Evolutionary conservation across 2,329 filamentous ascomycete genomes (phyloP).

Genomic region (Elsinoe fawcettii): DNA sequence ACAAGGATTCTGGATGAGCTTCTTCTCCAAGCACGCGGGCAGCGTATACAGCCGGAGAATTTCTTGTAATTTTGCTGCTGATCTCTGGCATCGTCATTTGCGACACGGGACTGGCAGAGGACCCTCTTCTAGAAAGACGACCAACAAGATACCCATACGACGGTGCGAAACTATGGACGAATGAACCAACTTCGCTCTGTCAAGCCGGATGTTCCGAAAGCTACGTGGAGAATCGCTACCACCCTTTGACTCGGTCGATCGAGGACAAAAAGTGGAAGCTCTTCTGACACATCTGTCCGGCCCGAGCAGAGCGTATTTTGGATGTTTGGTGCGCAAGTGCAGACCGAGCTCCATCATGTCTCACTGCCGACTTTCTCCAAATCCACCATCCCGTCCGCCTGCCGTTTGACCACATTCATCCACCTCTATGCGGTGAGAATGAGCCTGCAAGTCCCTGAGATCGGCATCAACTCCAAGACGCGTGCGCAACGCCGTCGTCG

Average conservation of each 20-base stretch:
- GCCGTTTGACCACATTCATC: background rate
- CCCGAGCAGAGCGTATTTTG: background rate
- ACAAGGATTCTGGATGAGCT: background rate
- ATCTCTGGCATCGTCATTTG: constrained; percentile 7
- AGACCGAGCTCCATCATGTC: background rate
- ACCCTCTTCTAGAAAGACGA: constrained; percentile 4
- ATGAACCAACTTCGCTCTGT: background rate
- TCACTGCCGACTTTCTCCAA: background rate
- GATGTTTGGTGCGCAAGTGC: background rate
- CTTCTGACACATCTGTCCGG: background rate
- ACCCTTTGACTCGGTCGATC: background rate
- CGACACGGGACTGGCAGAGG: background rate
- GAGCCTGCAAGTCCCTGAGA: constrained; percentile 6
- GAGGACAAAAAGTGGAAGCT: background rate
- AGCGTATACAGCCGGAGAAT: background rate
- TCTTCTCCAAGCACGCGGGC: background rate
- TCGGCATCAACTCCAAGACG: constrained; percentile 9
- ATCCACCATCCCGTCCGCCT: background rate
- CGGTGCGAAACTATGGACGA: background rate
- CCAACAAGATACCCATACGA: constrained; percentile 3
- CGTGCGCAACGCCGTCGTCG: constrained; percentile 2
- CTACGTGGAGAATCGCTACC: background rate
- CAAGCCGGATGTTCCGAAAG: background rate
- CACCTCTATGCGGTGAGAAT: background rate
- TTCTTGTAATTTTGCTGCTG: background rate